Evolutionary conservation across 202 grass and related monocot species (phyloP).

Genomic region (Bolboschoenoplectus hybrid): DNA sequence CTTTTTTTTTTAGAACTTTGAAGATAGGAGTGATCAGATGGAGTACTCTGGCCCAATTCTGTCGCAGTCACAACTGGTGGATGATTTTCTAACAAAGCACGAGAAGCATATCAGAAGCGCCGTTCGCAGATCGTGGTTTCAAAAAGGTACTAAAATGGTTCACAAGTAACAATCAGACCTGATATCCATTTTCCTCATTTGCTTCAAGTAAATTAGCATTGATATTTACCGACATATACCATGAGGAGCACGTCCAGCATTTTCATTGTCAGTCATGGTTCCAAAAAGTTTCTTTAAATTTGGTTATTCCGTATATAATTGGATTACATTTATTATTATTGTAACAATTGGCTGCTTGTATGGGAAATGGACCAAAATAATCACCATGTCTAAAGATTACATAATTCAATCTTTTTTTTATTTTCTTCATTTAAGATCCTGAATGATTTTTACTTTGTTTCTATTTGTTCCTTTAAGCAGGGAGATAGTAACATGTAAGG

Average conservation of each 20-base stretch:
- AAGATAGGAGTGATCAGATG: constrained; percentile 50
- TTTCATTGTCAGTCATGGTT: neutral
- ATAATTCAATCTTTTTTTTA: neutral
- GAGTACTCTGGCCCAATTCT: constrained; percentile 69
- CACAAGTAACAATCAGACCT: neutral
- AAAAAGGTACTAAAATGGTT: constrained; percentile 57
- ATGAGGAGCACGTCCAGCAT: neutral
- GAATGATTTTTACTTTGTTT: constrained; percentile 18
- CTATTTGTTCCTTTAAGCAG: neutral
- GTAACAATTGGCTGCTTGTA: neutral
- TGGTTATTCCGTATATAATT: neutral
- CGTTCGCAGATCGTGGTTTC: constrained; percentile 65
- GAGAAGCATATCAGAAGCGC: constrained; percentile 67
- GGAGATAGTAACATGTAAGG: constrained; percentile 18
- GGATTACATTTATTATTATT: neutral
- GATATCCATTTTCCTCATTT: neutral
- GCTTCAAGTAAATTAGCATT: neutral
- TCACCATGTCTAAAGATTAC: neutral
- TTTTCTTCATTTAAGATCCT: neutral
- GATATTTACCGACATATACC: constrained; percentile 3
- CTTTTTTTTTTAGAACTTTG: constrained; percentile 51
- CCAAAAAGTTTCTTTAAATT: neutral
- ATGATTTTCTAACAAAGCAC: constrained; percentile 78
- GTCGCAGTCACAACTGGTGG: constrained; percentile 56
- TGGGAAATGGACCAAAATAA: constrained; percentile 2